Base-by-base conservation (phyloP, 345 rosid species). In the Viola odorata region DNA sequence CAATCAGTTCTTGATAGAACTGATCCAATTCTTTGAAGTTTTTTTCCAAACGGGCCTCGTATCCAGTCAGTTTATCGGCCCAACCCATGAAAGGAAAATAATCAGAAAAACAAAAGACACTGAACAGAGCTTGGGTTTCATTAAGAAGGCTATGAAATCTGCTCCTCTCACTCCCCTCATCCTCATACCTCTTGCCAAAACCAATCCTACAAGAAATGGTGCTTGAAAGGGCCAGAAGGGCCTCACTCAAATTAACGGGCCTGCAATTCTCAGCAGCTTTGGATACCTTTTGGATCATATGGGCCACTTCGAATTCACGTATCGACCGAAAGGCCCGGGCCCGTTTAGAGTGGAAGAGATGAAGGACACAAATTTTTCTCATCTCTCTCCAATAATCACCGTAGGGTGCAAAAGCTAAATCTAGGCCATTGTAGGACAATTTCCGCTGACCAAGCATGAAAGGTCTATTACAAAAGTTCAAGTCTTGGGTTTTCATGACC, bases 371-470 rank as follows among this genome's bases (percentile, higher is more conserved):
- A 1, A 77, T 38, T 62, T 67, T 82, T 50, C 77, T 71, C 40
- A 77, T 49, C 60, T 81, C 82, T 50, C 73, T 77, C 86, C 86
- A 77, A 44, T 76, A 79, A 4, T 50, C 75, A 51, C 51, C 45
- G 16, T 65, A 78, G 0, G 87, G 84, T 12, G 83, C 50, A 42
- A 78, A 84, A 44, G 49, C 85, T 12, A 87, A 3, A 60, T 82
- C 90, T 1, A 61, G 12, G 42, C 75, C 61, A n/a, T 74, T 58
- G 23, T 57, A 57, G 39, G 62, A 47, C 8, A 65, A 3, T 41
- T 65, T 57, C 4, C 12, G 23, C 47, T 12, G 62, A 23, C 56
- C 62, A 12, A 40, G 45, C 13, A 50, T 11, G 36, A 37, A n/a
- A 3, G 69, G 61, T 45, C 69, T 37, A 8, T 45, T 23, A 0